Evolutionary conservation across 78 protist species (phyloP).

Genomic region (Bodo saltans): DNA sequence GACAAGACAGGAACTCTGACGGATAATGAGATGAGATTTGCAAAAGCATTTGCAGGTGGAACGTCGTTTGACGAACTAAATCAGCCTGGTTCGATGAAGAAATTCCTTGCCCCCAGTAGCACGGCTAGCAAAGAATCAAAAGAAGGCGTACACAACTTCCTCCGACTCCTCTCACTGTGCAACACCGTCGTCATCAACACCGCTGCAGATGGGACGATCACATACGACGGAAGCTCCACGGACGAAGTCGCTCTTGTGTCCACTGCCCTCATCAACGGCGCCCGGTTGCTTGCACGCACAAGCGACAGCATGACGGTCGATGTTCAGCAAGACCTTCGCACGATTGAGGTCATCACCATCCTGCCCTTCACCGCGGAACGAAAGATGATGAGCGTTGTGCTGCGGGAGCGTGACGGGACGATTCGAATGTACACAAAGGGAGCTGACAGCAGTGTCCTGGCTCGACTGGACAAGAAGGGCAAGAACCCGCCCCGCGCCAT

Average conservation of each 20-base stretch:
- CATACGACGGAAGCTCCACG: conserved; percentile 84
- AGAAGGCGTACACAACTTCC: conserved; percentile 40
- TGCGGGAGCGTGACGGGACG: conserved; percentile 22
- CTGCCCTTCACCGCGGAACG: conserved; percentile 38
- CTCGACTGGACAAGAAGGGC: conserved; percentile 35
- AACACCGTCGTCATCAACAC: conserved; percentile 62
- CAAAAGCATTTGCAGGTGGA: neutral
- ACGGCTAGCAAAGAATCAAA: too few species aligned
- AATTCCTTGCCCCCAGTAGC: too few species aligned
- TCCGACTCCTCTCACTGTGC: conserved; percentile 54
- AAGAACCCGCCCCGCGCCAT: neutral
- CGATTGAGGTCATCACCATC: neutral
- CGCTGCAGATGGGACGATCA: neutral
- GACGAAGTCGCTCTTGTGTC: conserved; percentile 81
- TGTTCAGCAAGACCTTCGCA: neutral
- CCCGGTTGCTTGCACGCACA: neutral
- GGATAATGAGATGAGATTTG: conserved; percentile 44
- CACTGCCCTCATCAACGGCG: conserved; percentile 55
- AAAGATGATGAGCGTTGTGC: conserved; percentile 44
- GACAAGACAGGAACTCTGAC: conserved; percentile 72
- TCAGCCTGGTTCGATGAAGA: conserved; percentile 6
- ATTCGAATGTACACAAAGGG: conserved; percentile 69
- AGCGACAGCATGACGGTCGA: neutral
- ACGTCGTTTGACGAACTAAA: conserved; percentile 12
- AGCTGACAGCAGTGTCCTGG: conserved; percentile 63